Percentiles rank a stretch among this genome's conserved stretches.
Conservation (phyloP, 331 rosid species). For the Rosa hybrid region DNA sequence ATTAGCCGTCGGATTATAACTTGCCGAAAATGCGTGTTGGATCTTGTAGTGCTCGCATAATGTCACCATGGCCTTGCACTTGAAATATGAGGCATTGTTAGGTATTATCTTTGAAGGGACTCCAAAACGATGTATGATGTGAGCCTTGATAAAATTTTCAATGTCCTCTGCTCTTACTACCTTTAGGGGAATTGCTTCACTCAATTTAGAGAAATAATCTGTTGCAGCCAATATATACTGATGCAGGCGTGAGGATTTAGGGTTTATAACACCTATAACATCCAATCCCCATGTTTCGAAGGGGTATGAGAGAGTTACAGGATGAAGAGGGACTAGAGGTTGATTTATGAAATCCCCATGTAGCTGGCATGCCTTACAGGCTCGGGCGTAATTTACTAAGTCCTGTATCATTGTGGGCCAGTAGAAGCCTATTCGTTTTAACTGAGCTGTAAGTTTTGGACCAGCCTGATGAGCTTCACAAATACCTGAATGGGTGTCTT, state of each 20-base stretch:
- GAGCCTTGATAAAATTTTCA: background rate
- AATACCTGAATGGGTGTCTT: background rate
- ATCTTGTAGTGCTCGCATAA: background rate
- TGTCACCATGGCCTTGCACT: background rate
- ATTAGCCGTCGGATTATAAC: background rate
- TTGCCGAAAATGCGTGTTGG: background rate
- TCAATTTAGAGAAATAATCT: background rate
- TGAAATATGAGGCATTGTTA: background rate
- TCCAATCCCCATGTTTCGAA: background rate
- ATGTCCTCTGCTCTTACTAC: background rate
- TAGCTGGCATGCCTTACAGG: background rate
- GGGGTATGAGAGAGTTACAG: background rate
- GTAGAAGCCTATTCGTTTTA: background rate
- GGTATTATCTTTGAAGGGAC: background rate
- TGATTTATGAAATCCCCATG: background rate
- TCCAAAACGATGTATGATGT: background rate
- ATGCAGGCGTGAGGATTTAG: background rate
- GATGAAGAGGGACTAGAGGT: background rate
- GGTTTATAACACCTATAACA: background rate
- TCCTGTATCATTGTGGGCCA: background rate
- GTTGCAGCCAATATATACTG: background rate
- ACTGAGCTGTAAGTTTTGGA: background rate
- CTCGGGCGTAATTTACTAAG: background rate
- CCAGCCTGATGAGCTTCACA: background rate
- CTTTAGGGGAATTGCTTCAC: background rate